These are phyloP conservation scores for Gossypium arboreum DNA, from an alignment of 345 rosid species.

Conservation along the genomic window DNA sequence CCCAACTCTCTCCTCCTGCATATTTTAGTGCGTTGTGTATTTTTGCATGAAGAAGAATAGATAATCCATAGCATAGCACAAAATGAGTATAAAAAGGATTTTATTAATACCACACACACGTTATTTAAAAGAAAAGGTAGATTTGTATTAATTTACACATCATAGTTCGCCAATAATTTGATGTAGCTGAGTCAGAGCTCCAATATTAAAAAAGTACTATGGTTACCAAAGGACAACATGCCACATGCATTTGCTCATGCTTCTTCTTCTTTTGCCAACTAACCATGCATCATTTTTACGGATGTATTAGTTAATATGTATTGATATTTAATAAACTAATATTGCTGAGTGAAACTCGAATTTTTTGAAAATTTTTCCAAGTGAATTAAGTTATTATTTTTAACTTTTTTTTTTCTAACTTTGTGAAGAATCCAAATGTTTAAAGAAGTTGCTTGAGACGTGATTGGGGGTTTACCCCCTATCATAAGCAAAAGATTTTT, in stretches of 20 bases:
- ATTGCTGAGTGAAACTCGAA: too few species aligned
- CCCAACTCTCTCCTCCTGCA: too few species aligned
- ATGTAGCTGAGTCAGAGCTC: neutral
- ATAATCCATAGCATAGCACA: neutral
- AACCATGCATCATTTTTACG: too few species aligned
- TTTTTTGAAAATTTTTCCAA: too few species aligned
- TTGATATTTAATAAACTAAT: too few species aligned
- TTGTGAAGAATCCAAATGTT: rapidly evolving
- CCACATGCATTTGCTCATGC: neutral
- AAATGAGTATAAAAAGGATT: neutral
- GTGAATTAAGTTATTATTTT: too few species aligned
- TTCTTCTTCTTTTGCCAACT: too few species aligned
- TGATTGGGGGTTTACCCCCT: too few species aligned
- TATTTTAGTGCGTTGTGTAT: too few species aligned
- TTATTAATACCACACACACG: neutral
- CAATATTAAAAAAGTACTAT: neutral
- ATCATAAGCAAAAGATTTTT: rapidly evolving
- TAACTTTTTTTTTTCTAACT: too few species aligned
- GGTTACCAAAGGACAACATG: neutral
- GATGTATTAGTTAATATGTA: too few species aligned
- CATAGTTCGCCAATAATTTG: neutral
- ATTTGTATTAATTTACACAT: neutral
- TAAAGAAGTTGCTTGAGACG: too few species aligned
- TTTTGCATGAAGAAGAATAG: neutral
- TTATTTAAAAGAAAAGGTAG: neutral